Percentiles rank a stretch among this genome's conserved stretches.
These are phyloP conservation scores for Wallacemonas sp. DNA, from an alignment of 208 protist species.

Conservation along the genomic window DNA sequence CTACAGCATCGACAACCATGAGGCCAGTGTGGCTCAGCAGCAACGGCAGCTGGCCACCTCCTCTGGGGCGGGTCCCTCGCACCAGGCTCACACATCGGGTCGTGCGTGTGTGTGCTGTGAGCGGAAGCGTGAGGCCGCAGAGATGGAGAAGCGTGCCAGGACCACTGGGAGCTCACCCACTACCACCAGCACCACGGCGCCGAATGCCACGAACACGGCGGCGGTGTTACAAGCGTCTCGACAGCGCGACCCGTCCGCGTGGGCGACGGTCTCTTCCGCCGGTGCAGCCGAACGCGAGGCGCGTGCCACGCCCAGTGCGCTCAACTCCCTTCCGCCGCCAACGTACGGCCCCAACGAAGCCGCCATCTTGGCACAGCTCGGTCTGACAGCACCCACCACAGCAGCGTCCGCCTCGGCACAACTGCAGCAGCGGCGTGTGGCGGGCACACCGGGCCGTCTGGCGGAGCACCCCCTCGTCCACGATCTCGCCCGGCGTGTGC, in stretches of 20 bases:
- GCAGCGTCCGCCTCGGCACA: too few species aligned
- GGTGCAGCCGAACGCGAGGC: too few species aligned
- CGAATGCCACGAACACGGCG: neutral
- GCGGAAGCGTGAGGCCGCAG: neutral
- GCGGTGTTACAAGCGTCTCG: neutral
- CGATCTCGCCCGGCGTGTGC: constrained; percentile 23
- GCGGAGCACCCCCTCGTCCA: constrained; percentile 13
- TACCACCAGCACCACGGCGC: neutral
- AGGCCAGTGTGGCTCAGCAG: neutral
- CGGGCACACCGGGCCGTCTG: too few species aligned
- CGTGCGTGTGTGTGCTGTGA: neutral
- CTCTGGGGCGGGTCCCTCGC: neutral
- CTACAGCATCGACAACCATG: constrained; percentile 14
- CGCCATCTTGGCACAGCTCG: constrained; percentile 1
- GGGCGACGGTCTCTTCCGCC: neutral
- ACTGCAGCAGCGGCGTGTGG: too few species aligned
- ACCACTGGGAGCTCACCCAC: neutral
- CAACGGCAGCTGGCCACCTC: neutral
- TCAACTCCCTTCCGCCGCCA: neutral
- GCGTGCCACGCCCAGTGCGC: neutral
- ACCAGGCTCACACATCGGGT: too few species aligned
- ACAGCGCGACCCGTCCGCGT: neutral
- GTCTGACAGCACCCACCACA: too few species aligned
- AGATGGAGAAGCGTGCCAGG: neutral
- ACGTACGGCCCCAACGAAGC: constrained; percentile 1